These are phyloP conservation scores for Iris macrosiphon DNA, from an alignment of 106 monocot species.

Conservation along the genomic window DNA sequence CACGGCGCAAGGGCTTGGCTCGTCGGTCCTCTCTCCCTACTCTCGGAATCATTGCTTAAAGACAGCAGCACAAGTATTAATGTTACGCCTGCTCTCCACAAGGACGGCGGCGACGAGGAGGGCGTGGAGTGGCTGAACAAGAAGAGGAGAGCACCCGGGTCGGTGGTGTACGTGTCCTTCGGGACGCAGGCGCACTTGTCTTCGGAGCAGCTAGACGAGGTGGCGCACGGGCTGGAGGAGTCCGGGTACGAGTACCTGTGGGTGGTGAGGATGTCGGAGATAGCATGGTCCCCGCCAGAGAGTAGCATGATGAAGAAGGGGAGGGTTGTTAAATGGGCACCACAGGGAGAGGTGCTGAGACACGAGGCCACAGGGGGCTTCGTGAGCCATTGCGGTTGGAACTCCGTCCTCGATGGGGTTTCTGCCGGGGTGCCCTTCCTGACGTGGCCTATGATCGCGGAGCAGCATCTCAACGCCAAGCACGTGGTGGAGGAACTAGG, in stretches of 20 bases:
- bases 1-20: slow-evolving; percentile 11
- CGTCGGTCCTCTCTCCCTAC: slow-evolving; percentile 7
- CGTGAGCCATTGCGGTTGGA: slow-evolving; percentile 64
- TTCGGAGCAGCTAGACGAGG: slow-evolving; percentile 23
- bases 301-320: neutral
- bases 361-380: slow-evolving; percentile 25
- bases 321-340: slow-evolving; percentile 24
- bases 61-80: neutral
- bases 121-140: slow-evolving; percentile 7
- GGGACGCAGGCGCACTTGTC: slow-evolving; percentile 29
- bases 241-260: slow-evolving; percentile 19
- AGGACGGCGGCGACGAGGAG: neutral
- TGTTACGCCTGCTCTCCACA: no score
- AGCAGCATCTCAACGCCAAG: slow-evolving; percentile 41
- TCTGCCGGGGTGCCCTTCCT: slow-evolving; percentile 30
- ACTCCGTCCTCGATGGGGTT: slow-evolving; percentile 50
- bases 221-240: slow-evolving; percentile 22
- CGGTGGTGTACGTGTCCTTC: slow-evolving; percentile 40
- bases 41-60: neutral
- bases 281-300: slow-evolving; percentile 22
- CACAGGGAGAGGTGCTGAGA: slow-evolving; percentile 27
- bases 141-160: slow-evolving; percentile 1
- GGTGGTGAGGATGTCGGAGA: slow-evolving; percentile 22
- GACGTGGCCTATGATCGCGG: slow-evolving; percentile 44
- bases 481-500: slow-evolving; percentile 18